These are phyloP conservation scores for Fraxinus ornus DNA, from an alignment of 305 asterid species.

Conservation along the genomic window DNA sequence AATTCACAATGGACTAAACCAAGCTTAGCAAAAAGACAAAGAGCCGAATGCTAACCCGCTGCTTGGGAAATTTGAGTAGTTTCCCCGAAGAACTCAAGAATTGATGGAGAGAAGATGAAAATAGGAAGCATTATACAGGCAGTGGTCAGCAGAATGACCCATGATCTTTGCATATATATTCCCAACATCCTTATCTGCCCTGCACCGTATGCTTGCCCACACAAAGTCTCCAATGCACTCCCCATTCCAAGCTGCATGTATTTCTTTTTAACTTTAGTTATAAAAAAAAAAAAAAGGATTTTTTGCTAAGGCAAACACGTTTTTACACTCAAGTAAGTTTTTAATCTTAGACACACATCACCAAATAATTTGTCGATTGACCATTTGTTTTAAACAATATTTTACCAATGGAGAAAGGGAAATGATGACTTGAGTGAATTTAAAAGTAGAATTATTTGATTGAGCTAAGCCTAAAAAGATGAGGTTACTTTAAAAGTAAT, in stretches of 20 bases:
- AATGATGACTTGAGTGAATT: not conserved
- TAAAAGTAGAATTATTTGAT: not conserved
- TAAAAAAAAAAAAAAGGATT: not conserved
- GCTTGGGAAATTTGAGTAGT: slow-evolving; percentile 52
- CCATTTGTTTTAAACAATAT: not conserved
- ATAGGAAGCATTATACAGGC: slow-evolving; percentile 49
- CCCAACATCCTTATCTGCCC: slow-evolving; percentile 75
- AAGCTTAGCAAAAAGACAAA: not conserved
- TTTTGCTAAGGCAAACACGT: not conserved
- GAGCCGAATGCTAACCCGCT: slow-evolving; percentile 47
- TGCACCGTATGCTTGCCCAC: slow-evolving; percentile 89
- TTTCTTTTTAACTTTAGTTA: not conserved
- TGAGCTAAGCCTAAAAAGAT: not conserved
- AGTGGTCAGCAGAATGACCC: slow-evolving; percentile 62
- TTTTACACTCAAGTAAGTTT: not conserved
- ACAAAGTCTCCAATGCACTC: slow-evolving; percentile 74
- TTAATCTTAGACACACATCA: not conserved
- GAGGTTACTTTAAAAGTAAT: not conserved
- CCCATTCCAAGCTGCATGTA: slow-evolving; percentile 76
- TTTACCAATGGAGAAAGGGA: not conserved
- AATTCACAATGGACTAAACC: not conserved
- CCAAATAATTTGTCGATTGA: not conserved
- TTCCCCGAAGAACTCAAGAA: slow-evolving; percentile 63
- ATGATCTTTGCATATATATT: slow-evolving; percentile 78
- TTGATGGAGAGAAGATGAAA: slow-evolving; percentile 64